phyloP scores from a whole-genome alignment of 495 filamentous ascomycete species.

The Barbatosphaeria neglecta region DNA sequence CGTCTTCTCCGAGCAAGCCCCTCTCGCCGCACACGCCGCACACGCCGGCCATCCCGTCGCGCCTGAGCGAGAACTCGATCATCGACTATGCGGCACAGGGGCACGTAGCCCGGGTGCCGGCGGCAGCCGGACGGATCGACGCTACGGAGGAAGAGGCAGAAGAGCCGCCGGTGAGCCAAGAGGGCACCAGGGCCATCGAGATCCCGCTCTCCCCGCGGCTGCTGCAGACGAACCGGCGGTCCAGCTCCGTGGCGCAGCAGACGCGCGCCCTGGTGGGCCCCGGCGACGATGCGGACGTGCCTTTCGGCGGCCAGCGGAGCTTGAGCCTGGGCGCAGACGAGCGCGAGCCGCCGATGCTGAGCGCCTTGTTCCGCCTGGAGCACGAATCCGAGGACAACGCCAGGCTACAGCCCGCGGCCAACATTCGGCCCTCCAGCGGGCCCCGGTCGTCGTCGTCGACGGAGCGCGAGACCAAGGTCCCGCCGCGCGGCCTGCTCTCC shows the following conservation, averaged over 20 bases:
- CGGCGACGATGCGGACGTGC: constrained; percentile 52
- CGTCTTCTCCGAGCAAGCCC: constrained; percentile 84
- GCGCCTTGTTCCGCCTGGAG: constrained; percentile 39
- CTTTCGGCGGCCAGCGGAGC: constrained; percentile 56
- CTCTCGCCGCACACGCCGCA: constrained; percentile 90
- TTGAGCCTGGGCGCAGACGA: constrained; percentile 66
- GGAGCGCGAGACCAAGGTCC: constrained; percentile 20
- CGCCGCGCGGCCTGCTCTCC: constrained; percentile 17
- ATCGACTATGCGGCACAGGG: constrained; percentile 51
- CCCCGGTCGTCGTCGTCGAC: constrained; percentile 24
- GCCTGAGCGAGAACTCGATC: constrained; percentile 79
- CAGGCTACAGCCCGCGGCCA: constrained; percentile 33
- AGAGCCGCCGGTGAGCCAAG: constrained; percentile 22
- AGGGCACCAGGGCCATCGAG: constrained; percentile 61
- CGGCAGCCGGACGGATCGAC: constrained; percentile 7
- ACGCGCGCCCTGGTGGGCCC: constrained; percentile 29
- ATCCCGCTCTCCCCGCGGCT: constrained; percentile 71
- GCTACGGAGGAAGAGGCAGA: constrained; percentile 30
- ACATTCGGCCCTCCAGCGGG: constrained; percentile 21
- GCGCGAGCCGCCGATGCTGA: constrained; percentile 45
- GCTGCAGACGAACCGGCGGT: constrained; percentile 49
- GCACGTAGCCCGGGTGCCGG: constrained; percentile 8
- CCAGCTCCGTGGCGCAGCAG: constrained; percentile 71
- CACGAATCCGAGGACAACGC: constrained; percentile 14
- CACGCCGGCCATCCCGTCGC: constrained; percentile 82